phyloP scores from a whole-genome alignment of 257 asterid genomes.

The Capsicum rhomboideum region DNA sequence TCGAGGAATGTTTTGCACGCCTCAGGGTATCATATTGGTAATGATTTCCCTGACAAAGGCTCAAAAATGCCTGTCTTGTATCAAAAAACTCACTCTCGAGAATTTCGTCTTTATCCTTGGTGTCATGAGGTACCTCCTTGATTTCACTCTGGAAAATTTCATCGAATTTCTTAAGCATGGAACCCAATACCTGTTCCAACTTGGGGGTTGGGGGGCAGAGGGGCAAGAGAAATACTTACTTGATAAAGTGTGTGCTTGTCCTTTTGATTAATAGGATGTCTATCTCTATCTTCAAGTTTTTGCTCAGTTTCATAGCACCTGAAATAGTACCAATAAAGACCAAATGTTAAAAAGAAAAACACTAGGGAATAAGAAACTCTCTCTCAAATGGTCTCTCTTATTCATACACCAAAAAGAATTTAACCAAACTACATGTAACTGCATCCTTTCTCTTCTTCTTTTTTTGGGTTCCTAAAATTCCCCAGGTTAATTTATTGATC shows the following conservation, averaged over 20 bases:
- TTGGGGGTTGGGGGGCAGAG: not conserved
- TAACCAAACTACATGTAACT: not conserved
- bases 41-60: conserved; percentile 98
- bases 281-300: conserved; percentile 76
- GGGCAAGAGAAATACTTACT: conserved; percentile 32
- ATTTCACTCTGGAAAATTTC: conserved; percentile 53
- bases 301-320: conserved; percentile 90
- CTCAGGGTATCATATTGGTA: conserved; percentile 98
- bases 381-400: not conserved
- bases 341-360: not conserved
- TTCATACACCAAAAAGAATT: not conserved
- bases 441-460: not conserved
- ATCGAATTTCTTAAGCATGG: conserved; percentile 10
- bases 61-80: conserved; percentile 96
- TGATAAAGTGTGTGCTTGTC: conserved; percentile 72
- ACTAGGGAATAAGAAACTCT: not conserved
- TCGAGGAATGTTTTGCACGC: conserved; percentile 94
- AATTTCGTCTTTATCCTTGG: conserved; percentile 79
- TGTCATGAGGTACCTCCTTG: conserved; percentile 60
- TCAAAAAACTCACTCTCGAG: conserved; percentile 98
- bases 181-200: not conserved
- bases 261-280: conserved; percentile 78
- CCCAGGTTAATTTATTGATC: not conserved
- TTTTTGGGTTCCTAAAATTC: not conserved
- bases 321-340: conserved; percentile 9